Evolutionary conservation across 2,329 filamentous ascomycete species (phyloP).

Genomic region (Fusarium haematococcum): DNA sequence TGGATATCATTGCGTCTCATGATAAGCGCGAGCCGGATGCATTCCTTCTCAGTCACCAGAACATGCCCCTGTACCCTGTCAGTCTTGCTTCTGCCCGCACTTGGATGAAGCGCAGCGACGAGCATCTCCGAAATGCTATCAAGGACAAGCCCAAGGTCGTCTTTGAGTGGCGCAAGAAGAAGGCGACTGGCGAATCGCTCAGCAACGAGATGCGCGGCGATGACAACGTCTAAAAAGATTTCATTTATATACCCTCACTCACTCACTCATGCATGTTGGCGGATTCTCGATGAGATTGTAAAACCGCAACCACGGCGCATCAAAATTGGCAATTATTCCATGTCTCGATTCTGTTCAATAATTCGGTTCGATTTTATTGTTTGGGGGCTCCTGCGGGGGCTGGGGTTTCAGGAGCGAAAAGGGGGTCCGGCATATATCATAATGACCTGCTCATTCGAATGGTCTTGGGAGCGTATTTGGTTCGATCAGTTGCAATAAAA

Average conservation of each 20-base stretch:
- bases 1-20: conserved; percentile 76
- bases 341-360: conserved; percentile 26
- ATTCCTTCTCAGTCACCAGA: conserved; percentile 52
- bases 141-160: conserved; percentile 54
- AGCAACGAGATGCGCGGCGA: conserved; percentile 34
- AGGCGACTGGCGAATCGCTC: conserved; percentile 17
- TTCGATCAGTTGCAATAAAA: conserved; percentile 31
- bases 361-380: conserved; percentile 28
- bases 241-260: conserved; percentile 15
- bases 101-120: conserved; percentile 57
- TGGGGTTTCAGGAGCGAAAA: conserved; percentile 10
- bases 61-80: conserved; percentile 69
- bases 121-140: conserved; percentile 54
- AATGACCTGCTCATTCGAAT: conserved; percentile 4
- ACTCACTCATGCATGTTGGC: conserved; percentile 38
- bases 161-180: conserved; percentile 50
- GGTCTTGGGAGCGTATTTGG: conserved; percentile 26
- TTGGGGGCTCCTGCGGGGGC: conserved; percentile 2
- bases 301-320: conserved; percentile 38
- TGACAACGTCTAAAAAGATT: conserved; percentile 38
- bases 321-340: conserved; percentile 37
- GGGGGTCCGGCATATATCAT: conserved; percentile 26
- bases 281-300: conserved; percentile 18
- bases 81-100: conserved; percentile 52
- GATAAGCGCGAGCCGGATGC: conserved; percentile 49